Evolutionary conservation across 2,329 filamentous ascomycete species (phyloP), one percentile per base, ranked within the genome.

Genomic region (Diaporthe destruens): DNA sequence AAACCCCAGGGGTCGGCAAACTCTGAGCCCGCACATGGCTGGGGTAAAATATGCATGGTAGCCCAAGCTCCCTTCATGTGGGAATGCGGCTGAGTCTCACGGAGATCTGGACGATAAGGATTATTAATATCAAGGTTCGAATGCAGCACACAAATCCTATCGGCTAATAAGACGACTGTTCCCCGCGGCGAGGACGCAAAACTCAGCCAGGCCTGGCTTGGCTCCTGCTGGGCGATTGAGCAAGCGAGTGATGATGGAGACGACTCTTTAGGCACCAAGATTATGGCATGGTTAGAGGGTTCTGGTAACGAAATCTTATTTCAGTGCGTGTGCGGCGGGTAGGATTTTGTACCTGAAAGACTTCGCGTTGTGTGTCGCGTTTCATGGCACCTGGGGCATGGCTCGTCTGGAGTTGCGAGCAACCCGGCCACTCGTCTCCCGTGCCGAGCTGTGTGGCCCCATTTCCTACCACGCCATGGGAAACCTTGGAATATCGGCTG

Each of bases 371-470:
- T 36, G 44, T 36, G 36, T 29, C 61, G 61, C 20, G 61, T 65
- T 65, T 65, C 61, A 65, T 39, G 61, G n/a, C n/a, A n/a, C n/a
- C n/a, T n/a, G n/a, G n/a, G 61, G 32, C 44, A 39, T 36, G 44
- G 44, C 61, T 51, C 61, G 61, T 65, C 51, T 65, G 61, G 61
- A 65, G 61, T 51, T 65, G 61, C 44, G 61, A 51, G 44, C 20
- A 6, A 20, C 32, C 29, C 29, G 44, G 14, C 61, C 61, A 65
- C 44, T 65, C 61, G 44, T 65, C 51, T 65, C 32, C 18, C 29
- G 39, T 51, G 61, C 61, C 61, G 44, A 51, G 44, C 7, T 2
- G 20, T 18, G 32, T n/a, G 44, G 61, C 61, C 61, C 61, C 61
- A 9, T 65, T 44, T 25, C 61, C 3, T 20, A 65, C 61, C 44